Conservation (phyloP, 2,329 filamentous ascomycete genomes). For the Xylaria sp. region DNA sequence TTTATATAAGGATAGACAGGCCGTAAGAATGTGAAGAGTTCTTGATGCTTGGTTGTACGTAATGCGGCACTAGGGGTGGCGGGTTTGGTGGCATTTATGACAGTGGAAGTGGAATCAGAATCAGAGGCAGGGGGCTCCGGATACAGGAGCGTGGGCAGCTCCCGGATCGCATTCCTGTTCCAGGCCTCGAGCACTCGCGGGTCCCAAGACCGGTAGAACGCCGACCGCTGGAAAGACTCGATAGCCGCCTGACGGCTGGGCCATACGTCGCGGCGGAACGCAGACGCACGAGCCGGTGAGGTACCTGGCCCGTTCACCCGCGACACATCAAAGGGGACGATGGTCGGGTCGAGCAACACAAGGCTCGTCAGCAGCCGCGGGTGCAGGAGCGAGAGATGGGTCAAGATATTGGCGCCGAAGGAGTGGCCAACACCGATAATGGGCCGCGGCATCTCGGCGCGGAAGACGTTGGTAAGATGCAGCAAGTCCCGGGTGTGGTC, state of each 20-base stretch:
- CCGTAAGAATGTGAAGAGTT: slow-evolving; percentile 79
- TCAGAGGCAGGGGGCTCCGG: slow-evolving; percentile 43
- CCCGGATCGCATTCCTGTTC: slow-evolving; percentile 76
- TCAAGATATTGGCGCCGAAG: slow-evolving; percentile 78
- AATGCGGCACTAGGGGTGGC: slow-evolving; percentile 65
- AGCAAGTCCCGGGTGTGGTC: slow-evolving; percentile 86
- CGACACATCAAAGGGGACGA: slow-evolving; percentile 57
- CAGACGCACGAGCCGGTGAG: slow-evolving; percentile 64
- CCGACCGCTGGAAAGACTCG: slow-evolving; percentile 67
- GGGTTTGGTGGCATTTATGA: slow-evolving; percentile 5
- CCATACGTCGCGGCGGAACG: slow-evolving; percentile 80
- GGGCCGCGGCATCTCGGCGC: slow-evolving; percentile 77
- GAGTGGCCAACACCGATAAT: slow-evolving; percentile 87
- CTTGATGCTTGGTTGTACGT: slow-evolving; percentile 84
- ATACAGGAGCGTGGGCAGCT: slow-evolving; percentile 68
- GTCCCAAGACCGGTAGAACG: slow-evolving; percentile 86
- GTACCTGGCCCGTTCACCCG: slow-evolving; percentile 43
- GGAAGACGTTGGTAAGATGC: slow-evolving; percentile 84
- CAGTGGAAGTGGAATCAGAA: slow-evolving; percentile 38
- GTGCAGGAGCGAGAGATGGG: slow-evolving; percentile 75
- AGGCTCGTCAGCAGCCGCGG: slow-evolving; percentile 79
- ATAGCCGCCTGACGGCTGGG: slow-evolving; percentile 73
- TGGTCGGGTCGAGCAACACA: slow-evolving; percentile 84
- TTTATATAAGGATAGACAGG: slow-evolving; percentile 58
- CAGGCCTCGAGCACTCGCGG: slow-evolving; percentile 76